These are phyloP conservation scores for Saxispiralis lemnorum DNA, from an alignment of 495 filamentous ascomycete genomes.

Conservation along the genomic window DNA sequence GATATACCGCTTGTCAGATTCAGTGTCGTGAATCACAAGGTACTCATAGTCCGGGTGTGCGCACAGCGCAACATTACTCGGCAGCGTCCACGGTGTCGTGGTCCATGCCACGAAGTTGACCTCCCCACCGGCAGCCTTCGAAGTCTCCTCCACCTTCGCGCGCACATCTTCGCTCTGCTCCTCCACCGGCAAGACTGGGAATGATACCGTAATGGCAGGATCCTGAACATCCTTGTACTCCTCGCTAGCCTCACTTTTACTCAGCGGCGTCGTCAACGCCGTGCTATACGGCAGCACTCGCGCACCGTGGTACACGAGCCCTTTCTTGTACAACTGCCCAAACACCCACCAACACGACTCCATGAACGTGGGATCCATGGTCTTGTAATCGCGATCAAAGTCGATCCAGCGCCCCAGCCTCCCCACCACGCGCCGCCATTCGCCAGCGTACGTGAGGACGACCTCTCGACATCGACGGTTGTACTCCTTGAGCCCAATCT, in stretches of 20 bases:
- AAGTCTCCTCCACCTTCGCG: constrained; percentile 7
- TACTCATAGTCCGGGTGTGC: constrained; percentile 86
- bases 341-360: constrained; percentile 95
- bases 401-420: constrained; percentile 92
- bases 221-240: constrained; percentile 91
- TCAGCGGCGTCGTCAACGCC: constrained; percentile 71
- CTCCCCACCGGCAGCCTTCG: constrained; percentile 3
- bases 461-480: constrained; percentile 86
- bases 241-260: constrained; percentile 86
- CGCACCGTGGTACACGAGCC: constrained; percentile 71
- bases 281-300: constrained; percentile 92
- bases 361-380: constrained; percentile 90
- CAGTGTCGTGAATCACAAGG: constrained; percentile 73
- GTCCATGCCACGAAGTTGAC: constrained; percentile 64
- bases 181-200: constrained; percentile 62
- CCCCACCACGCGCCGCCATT: constrained; percentile 85
- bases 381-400: constrained; percentile 97
- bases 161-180: constrained; percentile 33
- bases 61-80: constrained; percentile 65
- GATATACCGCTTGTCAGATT: constrained; percentile 68
- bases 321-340: constrained; percentile 80
- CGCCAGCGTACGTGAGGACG: constrained; percentile 78
- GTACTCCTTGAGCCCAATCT: constrained; percentile 78
- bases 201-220: constrained; percentile 77
- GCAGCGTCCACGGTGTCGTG: constrained; percentile 91